Evolutionary conservation across 225 moss, liverwort and hornwort species (phyloP).

Genomic region (Sphagnum tenellum): DNA sequence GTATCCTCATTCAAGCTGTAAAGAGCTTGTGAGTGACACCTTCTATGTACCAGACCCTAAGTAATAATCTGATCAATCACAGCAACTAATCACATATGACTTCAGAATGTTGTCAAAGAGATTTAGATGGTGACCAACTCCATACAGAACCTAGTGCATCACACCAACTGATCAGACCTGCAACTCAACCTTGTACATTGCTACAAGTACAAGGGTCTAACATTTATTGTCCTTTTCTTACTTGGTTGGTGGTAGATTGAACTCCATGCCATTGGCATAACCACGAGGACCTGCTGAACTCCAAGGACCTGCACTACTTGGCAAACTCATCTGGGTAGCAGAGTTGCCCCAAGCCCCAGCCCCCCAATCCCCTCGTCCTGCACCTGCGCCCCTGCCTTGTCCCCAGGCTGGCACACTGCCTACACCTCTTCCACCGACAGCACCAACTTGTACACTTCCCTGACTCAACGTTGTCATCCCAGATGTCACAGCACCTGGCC

Average conservation of each 20-base stretch:
- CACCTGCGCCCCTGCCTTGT: conserved; percentile 47
- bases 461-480: conserved; percentile 51
- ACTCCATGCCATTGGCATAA: conserved; percentile 67
- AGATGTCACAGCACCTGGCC: conserved; percentile 76
- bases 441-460: conserved; percentile 41
- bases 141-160: no score
- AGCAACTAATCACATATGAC: no score
- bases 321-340: conserved; percentile 49
- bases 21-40: no score
- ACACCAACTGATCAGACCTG: no score
- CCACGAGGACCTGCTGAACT: conserved; percentile 56
- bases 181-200: no score
- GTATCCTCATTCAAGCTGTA: no score
- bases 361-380: conserved; percentile 75
- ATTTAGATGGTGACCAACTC: no score
- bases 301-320: conserved; percentile 65
- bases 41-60: no score
- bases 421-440: conserved; percentile 48
- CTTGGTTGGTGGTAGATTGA: conserved; percentile 98
- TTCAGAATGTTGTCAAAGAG: no score
- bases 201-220: no score
- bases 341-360: conserved; percentile 61
- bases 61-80: no score
- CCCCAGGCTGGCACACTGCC: conserved; percentile 60
- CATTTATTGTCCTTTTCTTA: conserved; percentile 17